A percentile compares a stretch with the other conserved stretches of the same genome.
Conservation (phyloP, 768 basidiomycete genomes). For the Rhodotorula sphaerocarpa region DNA sequence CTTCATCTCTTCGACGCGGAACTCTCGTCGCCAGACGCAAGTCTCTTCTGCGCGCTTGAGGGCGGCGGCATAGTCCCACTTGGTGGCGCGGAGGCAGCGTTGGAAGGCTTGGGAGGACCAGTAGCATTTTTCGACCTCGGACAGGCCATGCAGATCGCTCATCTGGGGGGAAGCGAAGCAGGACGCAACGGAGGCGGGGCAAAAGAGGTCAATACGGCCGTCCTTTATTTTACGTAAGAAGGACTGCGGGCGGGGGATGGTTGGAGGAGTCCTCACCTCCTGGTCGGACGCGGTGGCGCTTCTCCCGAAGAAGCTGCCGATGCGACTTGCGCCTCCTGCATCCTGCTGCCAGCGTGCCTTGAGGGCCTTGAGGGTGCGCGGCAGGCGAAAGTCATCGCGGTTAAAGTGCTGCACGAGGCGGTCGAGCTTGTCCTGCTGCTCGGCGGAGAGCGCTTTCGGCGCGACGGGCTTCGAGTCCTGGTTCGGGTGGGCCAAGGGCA, state of each 20-base stretch:
- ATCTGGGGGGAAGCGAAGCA: neutral
- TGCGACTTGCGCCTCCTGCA: neutral
- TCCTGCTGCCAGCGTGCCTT: slow-evolving; percentile 39
- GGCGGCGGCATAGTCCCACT: slow-evolving; percentile 55
- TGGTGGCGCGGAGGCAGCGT: slow-evolving; percentile 67
- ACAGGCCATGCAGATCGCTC: slow-evolving; percentile 12
- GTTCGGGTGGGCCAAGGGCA: slow-evolving; percentile 23
- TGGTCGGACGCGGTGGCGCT: neutral
- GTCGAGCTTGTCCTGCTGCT: slow-evolving; percentile 27
- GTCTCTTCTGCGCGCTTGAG: slow-evolving; percentile 65
- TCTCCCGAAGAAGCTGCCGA: slow-evolving; percentile 15
- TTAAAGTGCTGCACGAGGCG: slow-evolving; percentile 35
- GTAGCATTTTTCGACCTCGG: slow-evolving; percentile 36
- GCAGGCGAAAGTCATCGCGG: slow-evolving; percentile 22
- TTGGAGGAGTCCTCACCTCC: neutral
- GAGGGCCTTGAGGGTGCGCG: slow-evolving; percentile 25
- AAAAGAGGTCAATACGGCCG: no score
- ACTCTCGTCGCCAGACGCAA: slow-evolving; percentile 71
- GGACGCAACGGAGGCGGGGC: neutral
- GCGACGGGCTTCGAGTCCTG: slow-evolving; percentile 8
- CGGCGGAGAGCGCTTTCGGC: slow-evolving; percentile 17
- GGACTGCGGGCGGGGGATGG: neutral
- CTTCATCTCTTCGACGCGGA: slow-evolving; percentile 57
- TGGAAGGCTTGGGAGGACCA: slow-evolving; percentile 45
- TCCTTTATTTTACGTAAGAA: no score